Conservation (phyloP, 192 early-diverging fungal species). For the Lobosporangium transversale region DNA sequence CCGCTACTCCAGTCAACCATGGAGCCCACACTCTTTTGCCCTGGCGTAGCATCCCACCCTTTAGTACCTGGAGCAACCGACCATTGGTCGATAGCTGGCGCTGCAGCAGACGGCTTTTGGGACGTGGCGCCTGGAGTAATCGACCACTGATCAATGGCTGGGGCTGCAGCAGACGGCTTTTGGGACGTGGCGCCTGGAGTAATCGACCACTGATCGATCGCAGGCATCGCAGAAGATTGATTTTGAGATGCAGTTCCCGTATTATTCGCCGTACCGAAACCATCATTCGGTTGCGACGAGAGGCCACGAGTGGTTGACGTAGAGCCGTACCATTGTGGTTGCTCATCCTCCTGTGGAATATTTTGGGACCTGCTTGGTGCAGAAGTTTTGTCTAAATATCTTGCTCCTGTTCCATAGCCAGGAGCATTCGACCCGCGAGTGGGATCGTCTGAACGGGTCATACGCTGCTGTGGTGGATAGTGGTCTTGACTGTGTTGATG, state of each 20-base stretch:
- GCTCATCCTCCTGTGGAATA: background rate
- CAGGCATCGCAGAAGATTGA: background rate
- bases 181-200: background rate
- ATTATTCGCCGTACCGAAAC: background rate
- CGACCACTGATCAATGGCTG: background rate
- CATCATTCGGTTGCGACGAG: background rate
- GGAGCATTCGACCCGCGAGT: too few species aligned
- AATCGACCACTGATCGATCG: background rate
- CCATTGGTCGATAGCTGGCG: background rate
- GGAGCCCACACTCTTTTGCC: conserved; percentile 1
- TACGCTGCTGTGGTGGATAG: too few species aligned
- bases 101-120: background rate
- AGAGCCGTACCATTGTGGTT: background rate
- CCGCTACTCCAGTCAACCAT: conserved; percentile 42
- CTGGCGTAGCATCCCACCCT: conserved; percentile 2
- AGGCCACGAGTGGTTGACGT: background rate
- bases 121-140: background rate
- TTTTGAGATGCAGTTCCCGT: background rate
- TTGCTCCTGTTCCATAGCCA: too few species aligned
- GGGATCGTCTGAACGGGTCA: too few species aligned
- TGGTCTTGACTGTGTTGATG: too few species aligned
- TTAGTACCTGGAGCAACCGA: background rate
- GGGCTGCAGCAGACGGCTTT: background rate
- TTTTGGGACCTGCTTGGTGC: too few species aligned
- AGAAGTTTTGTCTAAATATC: too few species aligned